Conservation (phyloP, 257 asterid species). For the Primulina tabacum region DNA sequence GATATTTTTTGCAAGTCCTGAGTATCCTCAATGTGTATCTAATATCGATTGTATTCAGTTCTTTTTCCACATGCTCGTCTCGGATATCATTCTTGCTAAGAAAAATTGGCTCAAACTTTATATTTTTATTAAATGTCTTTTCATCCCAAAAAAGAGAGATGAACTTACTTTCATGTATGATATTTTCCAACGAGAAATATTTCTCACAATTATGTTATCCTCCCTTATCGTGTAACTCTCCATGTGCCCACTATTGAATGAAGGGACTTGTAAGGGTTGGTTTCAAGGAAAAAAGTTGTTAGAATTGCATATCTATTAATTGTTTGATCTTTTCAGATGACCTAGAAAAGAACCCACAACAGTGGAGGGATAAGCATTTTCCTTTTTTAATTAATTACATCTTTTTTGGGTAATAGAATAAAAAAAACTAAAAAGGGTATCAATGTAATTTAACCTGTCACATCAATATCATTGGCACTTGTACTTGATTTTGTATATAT, state of each 20-base stretch:
- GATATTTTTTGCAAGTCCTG: too few species aligned
- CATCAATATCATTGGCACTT: neutral
- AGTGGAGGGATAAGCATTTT: constrained; percentile 17
- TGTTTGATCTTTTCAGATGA: constrained; percentile 33
- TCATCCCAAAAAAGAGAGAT: constrained; percentile 5
- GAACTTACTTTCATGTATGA: neutral
- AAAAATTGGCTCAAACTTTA: constrained; percentile 23
- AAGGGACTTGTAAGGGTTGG: constrained; percentile 38
- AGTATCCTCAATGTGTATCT: neutral
- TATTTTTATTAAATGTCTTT: constrained; percentile 32
- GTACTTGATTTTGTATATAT: neutral
- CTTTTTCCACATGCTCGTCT: neutral
- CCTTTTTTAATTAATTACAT: neutral
- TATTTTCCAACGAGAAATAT: constrained; percentile 38
- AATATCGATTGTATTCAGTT: too few species aligned
- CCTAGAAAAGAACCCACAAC: constrained; percentile 21
- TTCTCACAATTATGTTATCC: constrained; percentile 4
- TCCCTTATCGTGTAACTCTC: neutral
- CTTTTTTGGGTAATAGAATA: neutral
- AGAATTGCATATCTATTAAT: constrained; percentile 43
- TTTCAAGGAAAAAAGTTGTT: constrained; percentile 36
- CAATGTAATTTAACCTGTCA: neutral
- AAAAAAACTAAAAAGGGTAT: neutral
- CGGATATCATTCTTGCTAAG: constrained; percentile 14
- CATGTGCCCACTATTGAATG: constrained; percentile 33